These are phyloP conservation scores for Naganishia cerealis DNA, from an alignment of 1,284 basidiomycete genomes.

Conservation along the genomic window DNA sequence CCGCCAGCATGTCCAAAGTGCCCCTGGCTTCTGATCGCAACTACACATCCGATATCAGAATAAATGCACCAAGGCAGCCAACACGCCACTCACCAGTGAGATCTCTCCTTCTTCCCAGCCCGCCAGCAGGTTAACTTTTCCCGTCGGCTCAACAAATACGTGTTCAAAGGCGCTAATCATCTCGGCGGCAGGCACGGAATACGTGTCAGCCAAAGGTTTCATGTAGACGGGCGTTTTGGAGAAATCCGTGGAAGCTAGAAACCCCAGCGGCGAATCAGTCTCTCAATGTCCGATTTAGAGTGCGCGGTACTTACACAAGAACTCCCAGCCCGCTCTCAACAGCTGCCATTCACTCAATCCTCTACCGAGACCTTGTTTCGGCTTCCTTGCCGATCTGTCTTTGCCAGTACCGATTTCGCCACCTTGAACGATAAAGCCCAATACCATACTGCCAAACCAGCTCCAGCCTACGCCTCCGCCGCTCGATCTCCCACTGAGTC, in stretches of 20 bases:
- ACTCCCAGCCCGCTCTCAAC: constrained; percentile 51
- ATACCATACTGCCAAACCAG: constrained; percentile 67
- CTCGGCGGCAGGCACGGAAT: constrained; percentile 46
- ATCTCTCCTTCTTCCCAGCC: constrained; percentile 64
- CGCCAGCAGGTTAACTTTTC: constrained; percentile 76
- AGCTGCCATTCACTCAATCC: constrained; percentile 54
- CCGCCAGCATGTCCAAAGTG: constrained; percentile 62
- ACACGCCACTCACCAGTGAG: constrained; percentile 47
- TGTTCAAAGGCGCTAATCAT: constrained; percentile 47
- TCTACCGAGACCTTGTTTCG: constrained; percentile 57
- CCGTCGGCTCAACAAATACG: constrained; percentile 77
- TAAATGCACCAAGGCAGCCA: neutral
- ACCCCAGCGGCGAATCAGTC: constrained; percentile 71
- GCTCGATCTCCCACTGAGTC: constrained; percentile 64
- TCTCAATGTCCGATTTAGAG: constrained; percentile 64
- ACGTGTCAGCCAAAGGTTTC: constrained; percentile 46
- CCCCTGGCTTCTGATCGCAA: constrained; percentile 71
- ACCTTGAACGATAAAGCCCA: constrained; percentile 71
- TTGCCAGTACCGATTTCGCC: constrained; percentile 59
- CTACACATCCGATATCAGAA: constrained; percentile 53
- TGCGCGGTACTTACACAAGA: constrained; percentile 43
- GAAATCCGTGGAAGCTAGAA: constrained; percentile 70
- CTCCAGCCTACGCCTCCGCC: constrained; percentile 69
- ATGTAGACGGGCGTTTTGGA: constrained; percentile 65
- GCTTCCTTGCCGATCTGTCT: constrained; percentile 40